Evolutionary conservation across 2,329 filamentous ascomycete species (phyloP).

Genomic region (Venturia carpophila): DNA sequence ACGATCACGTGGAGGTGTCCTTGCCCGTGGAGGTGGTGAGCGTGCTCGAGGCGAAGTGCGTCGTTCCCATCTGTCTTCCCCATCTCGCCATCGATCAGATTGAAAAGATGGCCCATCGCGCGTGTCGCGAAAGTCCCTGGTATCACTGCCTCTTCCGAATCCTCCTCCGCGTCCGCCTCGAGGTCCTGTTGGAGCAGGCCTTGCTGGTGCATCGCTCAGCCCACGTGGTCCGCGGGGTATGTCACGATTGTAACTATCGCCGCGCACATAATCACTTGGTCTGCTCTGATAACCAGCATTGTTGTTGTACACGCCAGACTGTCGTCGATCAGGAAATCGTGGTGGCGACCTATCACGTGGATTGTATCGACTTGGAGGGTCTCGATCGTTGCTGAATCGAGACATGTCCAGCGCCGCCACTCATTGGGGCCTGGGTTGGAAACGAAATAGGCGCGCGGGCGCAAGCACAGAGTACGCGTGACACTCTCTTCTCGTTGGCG

Average conservation of each 20-base stretch:
- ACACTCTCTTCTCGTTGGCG: not conserved
- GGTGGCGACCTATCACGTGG: constrained; percentile 12
- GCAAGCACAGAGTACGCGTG: not conserved
- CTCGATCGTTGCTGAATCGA: constrained; percentile 11
- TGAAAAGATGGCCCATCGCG: not conserved
- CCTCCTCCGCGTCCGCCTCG: constrained; percentile 15
- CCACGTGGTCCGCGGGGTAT: constrained; percentile 17
- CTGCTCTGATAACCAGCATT: not conserved
- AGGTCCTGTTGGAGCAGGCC: constrained; percentile 9
- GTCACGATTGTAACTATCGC: constrained; percentile 9
- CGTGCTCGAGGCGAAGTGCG: constrained; percentile 9
- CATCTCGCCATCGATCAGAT: constrained; percentile 14
- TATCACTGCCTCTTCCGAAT: constrained; percentile 9
- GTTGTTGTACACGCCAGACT: constrained; percentile 1
- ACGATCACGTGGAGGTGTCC: constrained; percentile 53
- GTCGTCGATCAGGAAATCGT: constrained; percentile 12
- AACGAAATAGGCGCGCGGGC: not conserved
- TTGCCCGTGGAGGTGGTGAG: constrained; percentile 48
- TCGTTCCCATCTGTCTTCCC: constrained; percentile 10
- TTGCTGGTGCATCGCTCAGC: not conserved
- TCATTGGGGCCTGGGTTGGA: not conserved
- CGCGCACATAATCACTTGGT: constrained; percentile 2
- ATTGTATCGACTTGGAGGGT: constrained; percentile 10
- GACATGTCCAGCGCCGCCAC: constrained; percentile 1
- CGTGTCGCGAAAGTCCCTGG: constrained; percentile 11